Conservation (phyloP, 305 asterid species). For the Ilex paraguariensis region DNA sequence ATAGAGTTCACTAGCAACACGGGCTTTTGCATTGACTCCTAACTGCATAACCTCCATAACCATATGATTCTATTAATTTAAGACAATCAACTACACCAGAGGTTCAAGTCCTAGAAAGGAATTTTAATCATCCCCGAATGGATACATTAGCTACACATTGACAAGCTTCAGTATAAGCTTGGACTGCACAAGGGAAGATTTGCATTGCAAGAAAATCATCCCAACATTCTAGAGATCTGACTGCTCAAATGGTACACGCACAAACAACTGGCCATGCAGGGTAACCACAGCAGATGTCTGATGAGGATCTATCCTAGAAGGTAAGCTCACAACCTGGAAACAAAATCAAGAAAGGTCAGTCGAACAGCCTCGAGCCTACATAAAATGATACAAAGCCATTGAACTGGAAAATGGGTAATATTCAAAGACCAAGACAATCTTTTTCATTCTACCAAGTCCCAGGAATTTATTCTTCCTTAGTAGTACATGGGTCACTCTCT, state of each 20-base stretch:
- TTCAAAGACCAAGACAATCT: no score
- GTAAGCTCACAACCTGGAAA: slow-evolving; percentile 77
- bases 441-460: no score
- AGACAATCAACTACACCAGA: no score
- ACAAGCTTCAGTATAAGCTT: no score
- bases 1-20: no score
- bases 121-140: no score
- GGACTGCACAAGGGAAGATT: not conserved
- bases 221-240: slow-evolving; percentile 32
- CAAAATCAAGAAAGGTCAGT: not conserved
- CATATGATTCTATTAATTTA: not conserved
- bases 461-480: no score
- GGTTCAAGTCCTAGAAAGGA: slow-evolving; percentile 6
- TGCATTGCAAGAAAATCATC: slow-evolving; percentile 5
- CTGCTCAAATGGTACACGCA: slow-evolving; percentile 86
- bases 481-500: no score
- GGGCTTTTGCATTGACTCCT: no score
- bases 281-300: slow-evolving; percentile 96
- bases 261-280: slow-evolving; percentile 88
- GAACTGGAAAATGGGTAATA: not conserved
- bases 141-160: no score
- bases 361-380: slow-evolving; percentile 1
- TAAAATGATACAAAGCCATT: not conserved
- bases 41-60: no score
- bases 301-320: slow-evolving; percentile 88